These are phyloP conservation scores for Rhodotorula kratochvilovae DNA, from an alignment of 768 basidiomycete species.

Conservation along the genomic window DNA sequence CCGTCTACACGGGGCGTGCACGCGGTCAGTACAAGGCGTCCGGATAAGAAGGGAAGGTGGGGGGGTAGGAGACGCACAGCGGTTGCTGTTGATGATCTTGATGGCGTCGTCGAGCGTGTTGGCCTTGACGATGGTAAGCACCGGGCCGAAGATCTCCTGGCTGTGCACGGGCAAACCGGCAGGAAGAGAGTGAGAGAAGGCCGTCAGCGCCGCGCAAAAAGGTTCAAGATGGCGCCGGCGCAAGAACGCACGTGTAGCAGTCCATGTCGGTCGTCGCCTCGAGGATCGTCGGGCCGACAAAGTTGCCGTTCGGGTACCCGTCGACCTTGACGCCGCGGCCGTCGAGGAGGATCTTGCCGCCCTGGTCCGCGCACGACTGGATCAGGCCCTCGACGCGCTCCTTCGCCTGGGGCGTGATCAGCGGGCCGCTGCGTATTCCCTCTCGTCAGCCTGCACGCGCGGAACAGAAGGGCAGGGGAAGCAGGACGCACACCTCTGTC, in stretches of 20 bases:
- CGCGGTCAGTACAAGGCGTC: neutral
- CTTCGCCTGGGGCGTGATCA: slow-evolving; percentile 69
- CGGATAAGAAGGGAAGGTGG: too few relatives aligned
- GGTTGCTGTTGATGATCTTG: slow-evolving; percentile 79
- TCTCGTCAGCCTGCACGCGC: too few relatives aligned
- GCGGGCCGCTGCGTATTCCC: slow-evolving; percentile 48
- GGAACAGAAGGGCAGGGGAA: slow-evolving; percentile 11
- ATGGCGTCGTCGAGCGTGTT: slow-evolving; percentile 86
- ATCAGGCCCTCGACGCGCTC: slow-evolving; percentile 70
- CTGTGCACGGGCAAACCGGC: slow-evolving; percentile 49
- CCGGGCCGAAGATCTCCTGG: slow-evolving; percentile 94
- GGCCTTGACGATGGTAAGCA: slow-evolving; percentile 68
- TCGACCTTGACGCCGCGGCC: slow-evolving; percentile 63
- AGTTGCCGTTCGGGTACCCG: slow-evolving; percentile 81
- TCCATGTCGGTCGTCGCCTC: slow-evolving; percentile 76
- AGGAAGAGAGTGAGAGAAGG: too few relatives aligned
- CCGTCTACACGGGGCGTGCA: slow-evolving; percentile 47
- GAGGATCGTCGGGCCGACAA: slow-evolving; percentile 86
- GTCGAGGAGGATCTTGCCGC: slow-evolving; percentile 80
- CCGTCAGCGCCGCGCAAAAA: neutral
- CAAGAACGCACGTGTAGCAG: slow-evolving; percentile 67
- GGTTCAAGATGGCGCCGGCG: neutral
- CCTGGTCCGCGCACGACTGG: slow-evolving; percentile 57
- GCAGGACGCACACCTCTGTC: slow-evolving; percentile 66
- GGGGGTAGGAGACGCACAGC: slow-evolving; percentile 53